A percentile compares a stretch with the other conserved stretches of the same genome.
These are phyloP conservation scores for Cymbidium sinense DNA, from an alignment of 106 monocot species.

Conservation along the genomic window DNA sequence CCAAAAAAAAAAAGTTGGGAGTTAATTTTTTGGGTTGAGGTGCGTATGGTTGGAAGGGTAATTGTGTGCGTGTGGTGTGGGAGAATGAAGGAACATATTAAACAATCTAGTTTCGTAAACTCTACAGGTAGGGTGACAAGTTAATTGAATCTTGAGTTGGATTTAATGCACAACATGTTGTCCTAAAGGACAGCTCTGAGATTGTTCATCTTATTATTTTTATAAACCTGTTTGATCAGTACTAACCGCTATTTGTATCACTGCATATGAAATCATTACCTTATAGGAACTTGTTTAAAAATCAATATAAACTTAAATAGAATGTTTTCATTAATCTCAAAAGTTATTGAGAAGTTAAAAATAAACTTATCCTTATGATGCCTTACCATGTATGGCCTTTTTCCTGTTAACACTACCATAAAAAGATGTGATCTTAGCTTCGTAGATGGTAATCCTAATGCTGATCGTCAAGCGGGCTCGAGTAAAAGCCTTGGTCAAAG, in stretches of 20 bases:
- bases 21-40: no score
- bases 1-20: no score
- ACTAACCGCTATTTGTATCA: background rate
- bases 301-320: background rate
- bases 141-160: background rate
- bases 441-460: conserved; percentile 81
- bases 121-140: background rate
- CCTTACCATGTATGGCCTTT: background rate
- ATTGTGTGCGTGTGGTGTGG: no score
- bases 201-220: background rate
- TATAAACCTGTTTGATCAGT: background rate
- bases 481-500: conserved; percentile 81
- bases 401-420: background rate
- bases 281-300: background rate
- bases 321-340: background rate
- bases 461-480: conserved; percentile 71
- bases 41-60: no score
- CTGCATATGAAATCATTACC: background rate
- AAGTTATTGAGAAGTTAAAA: background rate
- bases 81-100: no score
- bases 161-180: background rate
- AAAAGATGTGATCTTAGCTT: conserved; percentile 6
- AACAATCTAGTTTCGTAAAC: no score
- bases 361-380: background rate
- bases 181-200: background rate